These are phyloP conservation scores for Silene coronaria DNA, from an alignment of 179 eudicot genomes.

Conservation along the genomic window DNA sequence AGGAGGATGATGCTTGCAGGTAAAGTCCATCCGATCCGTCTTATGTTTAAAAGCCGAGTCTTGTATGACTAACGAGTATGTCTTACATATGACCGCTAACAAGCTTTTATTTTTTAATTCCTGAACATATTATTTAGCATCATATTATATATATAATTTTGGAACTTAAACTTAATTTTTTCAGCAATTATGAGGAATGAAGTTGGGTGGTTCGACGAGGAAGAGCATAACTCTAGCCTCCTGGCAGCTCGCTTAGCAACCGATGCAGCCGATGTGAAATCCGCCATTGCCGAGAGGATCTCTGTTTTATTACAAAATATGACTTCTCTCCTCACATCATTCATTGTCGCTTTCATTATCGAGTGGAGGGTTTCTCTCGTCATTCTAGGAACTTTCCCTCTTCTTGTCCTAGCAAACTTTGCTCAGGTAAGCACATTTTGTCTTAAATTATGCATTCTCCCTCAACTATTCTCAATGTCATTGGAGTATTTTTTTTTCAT, in stretches of 20 bases:
- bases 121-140: neutral
- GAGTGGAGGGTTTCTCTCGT: slow-evolving; percentile 99
- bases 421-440: slow-evolving; percentile 66
- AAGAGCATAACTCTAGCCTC: slow-evolving; percentile 96
- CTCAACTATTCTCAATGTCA: neutral
- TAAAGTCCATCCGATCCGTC: slow-evolving; percentile 18
- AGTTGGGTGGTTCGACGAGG: slow-evolving; percentile 99
- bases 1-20: slow-evolving; percentile 99
- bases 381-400: slow-evolving; percentile 90
- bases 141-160: neutral
- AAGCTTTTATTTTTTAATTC: neutral
- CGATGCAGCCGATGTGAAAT: slow-evolving; percentile 96
- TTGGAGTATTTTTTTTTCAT: neutral
- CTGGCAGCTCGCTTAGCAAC: slow-evolving; percentile 89
- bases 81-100: neutral
- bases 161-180: neutral
- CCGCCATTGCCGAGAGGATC: slow-evolving; percentile 97
- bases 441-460: neutral
- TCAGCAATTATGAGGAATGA: slow-evolving; percentile 92
- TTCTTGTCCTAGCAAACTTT: slow-evolving; percentile 91
- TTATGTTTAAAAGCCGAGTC: neutral
- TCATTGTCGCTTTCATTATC: slow-evolving; percentile 92
- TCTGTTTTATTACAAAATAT: slow-evolving; percentile 92
- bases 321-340: slow-evolving; percentile 97
- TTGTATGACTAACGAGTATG: neutral